Evolutionary conservation across 306 rosid genomes (phyloP).

Genomic region (Fragaria iinumae): DNA sequence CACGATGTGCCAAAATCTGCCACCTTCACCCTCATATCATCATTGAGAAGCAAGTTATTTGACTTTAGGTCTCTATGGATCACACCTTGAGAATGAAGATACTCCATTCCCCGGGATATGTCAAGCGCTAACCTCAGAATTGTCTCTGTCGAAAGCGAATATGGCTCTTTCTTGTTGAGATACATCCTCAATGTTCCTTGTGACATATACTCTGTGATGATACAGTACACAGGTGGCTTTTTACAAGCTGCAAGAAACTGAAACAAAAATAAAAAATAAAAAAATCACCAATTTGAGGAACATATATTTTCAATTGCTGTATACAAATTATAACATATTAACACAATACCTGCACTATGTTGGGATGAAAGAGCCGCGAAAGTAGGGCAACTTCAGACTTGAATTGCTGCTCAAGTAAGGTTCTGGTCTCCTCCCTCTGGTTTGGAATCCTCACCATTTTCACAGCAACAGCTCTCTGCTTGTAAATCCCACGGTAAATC

Average conservation of each 20-base stretch:
- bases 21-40: constrained; percentile 97
- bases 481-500: constrained; percentile 93
- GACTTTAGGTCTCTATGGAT: constrained; percentile 94
- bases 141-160: constrained; percentile 88
- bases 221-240: constrained; percentile 95
- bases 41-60: constrained; percentile 89
- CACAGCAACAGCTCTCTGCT: constrained; percentile 96
- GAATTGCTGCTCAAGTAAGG: constrained; percentile 77
- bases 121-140: constrained; percentile 89
- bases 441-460: constrained; percentile 95
- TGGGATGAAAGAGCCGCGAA: constrained; percentile 89
- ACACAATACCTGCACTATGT: constrained; percentile 79
- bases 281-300: background rate
- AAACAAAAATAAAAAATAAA: background rate
- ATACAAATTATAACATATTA: no score
- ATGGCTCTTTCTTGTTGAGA: constrained; percentile 95
- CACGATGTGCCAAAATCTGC: constrained; percentile 97
- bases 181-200: constrained; percentile 99
- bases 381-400: constrained; percentile 93
- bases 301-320: background rate
- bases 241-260: constrained; percentile 98
- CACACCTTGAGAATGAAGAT: constrained; percentile 96
- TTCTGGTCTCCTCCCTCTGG: constrained; percentile 67
- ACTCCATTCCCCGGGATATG: constrained; percentile 96
- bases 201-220: constrained; percentile 97